Conservation (phyloP, 1,284 basidiomycete genomes). For the Ustilago shanxiensis region DNA sequence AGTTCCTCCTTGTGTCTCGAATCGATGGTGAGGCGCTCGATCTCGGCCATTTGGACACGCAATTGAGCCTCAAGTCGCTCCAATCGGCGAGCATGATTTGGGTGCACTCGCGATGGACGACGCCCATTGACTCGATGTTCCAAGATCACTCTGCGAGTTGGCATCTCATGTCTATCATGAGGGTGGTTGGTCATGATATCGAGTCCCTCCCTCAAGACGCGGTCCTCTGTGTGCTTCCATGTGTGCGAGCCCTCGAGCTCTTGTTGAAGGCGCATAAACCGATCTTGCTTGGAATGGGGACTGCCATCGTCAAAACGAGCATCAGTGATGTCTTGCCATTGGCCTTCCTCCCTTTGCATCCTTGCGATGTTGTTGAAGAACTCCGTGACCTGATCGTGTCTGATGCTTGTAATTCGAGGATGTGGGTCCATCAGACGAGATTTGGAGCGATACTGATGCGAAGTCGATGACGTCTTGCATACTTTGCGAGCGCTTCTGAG, state of each 20-base stretch:
- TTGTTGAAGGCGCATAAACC: neutral
- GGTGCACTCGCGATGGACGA: neutral
- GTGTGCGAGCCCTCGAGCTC: neutral
- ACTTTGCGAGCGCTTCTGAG: neutral
- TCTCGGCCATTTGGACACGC: neutral
- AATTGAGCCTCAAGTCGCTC: neutral
- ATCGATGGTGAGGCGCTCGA: neutral
- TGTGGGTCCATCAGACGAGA: conserved; percentile 18
- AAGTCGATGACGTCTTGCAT: neutral
- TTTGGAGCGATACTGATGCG: neutral
- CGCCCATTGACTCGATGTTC: neutral
- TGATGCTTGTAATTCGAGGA: conserved; percentile 1
- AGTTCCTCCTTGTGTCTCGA: neutral
- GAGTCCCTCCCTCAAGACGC: neutral
- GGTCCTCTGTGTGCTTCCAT: neutral
- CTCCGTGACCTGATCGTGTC: neutral
- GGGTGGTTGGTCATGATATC: neutral
- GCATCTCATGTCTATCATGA: neutral
- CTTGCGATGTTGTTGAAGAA: neutral
- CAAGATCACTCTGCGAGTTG: neutral
- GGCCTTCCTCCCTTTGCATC: neutral
- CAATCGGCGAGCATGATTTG: neutral
- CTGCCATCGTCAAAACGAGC: neutral
- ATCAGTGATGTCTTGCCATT: neutral
- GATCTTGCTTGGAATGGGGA: neutral